Base-by-base conservation (phyloP, 176 grass and related monocot genomes). In the Rhynchospora breviuscula region DNA sequence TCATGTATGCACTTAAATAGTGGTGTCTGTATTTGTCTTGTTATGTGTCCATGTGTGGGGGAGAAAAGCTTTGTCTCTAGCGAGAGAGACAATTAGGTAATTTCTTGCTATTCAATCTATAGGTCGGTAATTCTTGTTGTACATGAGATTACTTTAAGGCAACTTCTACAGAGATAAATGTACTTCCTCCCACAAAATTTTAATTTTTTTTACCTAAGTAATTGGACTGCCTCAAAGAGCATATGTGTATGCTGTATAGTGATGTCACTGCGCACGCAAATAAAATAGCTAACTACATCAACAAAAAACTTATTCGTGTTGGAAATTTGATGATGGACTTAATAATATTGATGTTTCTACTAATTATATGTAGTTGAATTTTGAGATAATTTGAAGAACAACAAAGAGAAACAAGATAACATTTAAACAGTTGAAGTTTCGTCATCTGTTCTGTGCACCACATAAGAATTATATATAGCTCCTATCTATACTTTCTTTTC, bases 11-110 rank as follows among this genome's bases (percentile, higher is more conserved):
- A 67, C 80, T 82, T 82, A 82, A 82, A 82, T 82, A 82, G 60
- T 82, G 79, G 19, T 53, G 45, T 19, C 46, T 67, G 62, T 49
- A 10, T 40, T 51, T 82, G 62, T 82, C 44, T 47, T 61, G 44
- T 82, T 64, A 65, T 66, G 78, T 80, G 44, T 81, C 51, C 79
- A 82, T 82, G 79, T 82, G 80, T 82, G 7, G 43, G 43, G 59
- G 44, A 82, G 45, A 67, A 21, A 49, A 15, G 47, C 6, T 77
- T 76, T 33, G 48, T 54, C 49, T 31, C 49, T 31, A 77, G 61
- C 2, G 7, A 63, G 58, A 63, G 17, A 63, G 45, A 53, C 6
- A 67, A 64, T 49, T n/a, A 18, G 21, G 51, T 82, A 51, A 49
- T 49, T 82, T 64, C 60, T 53, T 44, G 22, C n/a, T 40, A 48